phyloP scores from a whole-genome alignment of 495 filamentous ascomycete genomes.

The Lasiosphaeria miniovina region DNA sequence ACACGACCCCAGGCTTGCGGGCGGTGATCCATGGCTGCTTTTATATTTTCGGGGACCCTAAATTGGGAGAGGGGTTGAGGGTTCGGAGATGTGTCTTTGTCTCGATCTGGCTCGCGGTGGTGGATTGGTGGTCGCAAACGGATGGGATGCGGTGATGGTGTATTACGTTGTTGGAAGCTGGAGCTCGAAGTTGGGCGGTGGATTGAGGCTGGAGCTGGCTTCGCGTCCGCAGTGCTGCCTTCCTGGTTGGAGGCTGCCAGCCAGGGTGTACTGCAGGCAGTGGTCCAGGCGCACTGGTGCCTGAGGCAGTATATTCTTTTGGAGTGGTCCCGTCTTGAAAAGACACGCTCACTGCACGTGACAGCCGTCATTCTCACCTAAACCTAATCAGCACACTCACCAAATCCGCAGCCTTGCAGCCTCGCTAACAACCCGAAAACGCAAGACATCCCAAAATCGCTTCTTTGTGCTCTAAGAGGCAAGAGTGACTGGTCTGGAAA shows the following conservation, averaged over 20 bases:
- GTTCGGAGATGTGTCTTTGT: conserved; percentile 1
- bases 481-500: not conserved
- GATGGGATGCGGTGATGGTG: conserved; percentile 7
- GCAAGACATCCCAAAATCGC: not conserved
- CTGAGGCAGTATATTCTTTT: conserved; percentile 11
- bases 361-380: conserved; percentile 27
- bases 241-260: conserved; percentile 7
- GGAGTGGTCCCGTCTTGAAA: not conserved
- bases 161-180: conserved; percentile 13
- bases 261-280: not conserved
- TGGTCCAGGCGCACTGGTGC: conserved; percentile 6
- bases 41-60: not conserved
- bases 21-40: conserved; percentile 77
- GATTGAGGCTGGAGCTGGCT: conserved; percentile 30
- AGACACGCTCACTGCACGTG: conserved; percentile 23
- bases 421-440: not conserved
- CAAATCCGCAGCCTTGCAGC: not conserved
- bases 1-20: conserved; percentile 97
- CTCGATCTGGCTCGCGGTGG: not conserved
- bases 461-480: not conserved
- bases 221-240: conserved; percentile 41
- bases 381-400: not conserved
- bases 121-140: conserved; percentile 6
- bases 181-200: conserved; percentile 8
- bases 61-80: not conserved